These are phyloP conservation scores for Malus hybrid DNA, from an alignment of 331 rosid species.

Conservation along the genomic window DNA sequence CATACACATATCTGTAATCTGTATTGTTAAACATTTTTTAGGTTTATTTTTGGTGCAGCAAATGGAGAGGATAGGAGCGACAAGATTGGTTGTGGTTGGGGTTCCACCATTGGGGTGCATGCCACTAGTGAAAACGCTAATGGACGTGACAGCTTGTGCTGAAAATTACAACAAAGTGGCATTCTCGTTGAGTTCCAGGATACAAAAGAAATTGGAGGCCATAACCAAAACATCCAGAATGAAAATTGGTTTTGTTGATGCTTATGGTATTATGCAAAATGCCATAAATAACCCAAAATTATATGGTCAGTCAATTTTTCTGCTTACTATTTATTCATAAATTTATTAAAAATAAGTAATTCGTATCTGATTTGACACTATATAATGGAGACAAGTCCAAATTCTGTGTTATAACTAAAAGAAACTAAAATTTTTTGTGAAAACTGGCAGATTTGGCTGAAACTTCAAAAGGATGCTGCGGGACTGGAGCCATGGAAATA, in stretches of 20 bases:
- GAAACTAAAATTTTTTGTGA: neutral
- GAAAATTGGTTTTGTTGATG: slow-evolving; percentile 36
- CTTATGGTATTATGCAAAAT: slow-evolving; percentile 25
- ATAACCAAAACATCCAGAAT: slow-evolving; percentile 28
- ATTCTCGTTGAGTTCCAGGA: slow-evolving; percentile 41
- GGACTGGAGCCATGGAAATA: slow-evolving; percentile 53
- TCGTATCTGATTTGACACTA: too few relatives aligned
- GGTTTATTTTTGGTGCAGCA: slow-evolving; percentile 19
- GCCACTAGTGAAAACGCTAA: slow-evolving; percentile 44
- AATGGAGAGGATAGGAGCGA: slow-evolving; percentile 46
- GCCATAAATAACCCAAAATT: slow-evolving; percentile 38
- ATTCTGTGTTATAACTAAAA: too few relatives aligned
- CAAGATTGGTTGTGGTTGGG: slow-evolving; percentile 44
- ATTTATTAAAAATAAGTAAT: neutral
- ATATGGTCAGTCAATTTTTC: slow-evolving; percentile 33
- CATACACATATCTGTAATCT: too few relatives aligned
- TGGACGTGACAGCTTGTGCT: slow-evolving; percentile 25
- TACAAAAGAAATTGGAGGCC: slow-evolving; percentile 18
- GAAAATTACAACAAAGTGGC: slow-evolving; percentile 36
- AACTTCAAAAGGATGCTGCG: slow-evolving; percentile 63
- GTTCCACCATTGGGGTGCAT: slow-evolving; percentile 68
- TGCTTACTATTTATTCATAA: neutral
- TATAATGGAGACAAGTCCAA: too few relatives aligned
- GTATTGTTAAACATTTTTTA: too few relatives aligned
- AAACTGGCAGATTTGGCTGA: slow-evolving; percentile 36